Base-by-base conservation (phyloP, 2,329 filamentous ascomycete species). In the Nigrospora oryzae region DNA sequence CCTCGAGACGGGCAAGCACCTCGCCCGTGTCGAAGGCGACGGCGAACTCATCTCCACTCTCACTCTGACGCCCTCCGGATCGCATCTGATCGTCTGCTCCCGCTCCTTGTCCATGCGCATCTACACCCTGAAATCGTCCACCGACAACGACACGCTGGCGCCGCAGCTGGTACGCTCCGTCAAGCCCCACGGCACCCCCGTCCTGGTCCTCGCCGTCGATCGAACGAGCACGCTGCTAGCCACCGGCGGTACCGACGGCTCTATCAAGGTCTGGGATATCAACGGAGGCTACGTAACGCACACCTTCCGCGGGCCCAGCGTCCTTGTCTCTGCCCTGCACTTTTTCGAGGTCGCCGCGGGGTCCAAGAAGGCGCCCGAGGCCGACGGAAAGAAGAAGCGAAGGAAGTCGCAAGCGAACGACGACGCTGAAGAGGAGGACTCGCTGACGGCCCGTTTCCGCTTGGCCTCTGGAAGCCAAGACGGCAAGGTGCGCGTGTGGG, bases 251-350 rank as follows among this genome's bases (percentile, higher is more conserved):
- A 90, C 93, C 4, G 93, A 98, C 60, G 93, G 93, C 19, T 80
- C 86, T 1, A 87, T 97, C 56, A 98, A 98, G 64, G 84, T 98
- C 43, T 98, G 91, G 91, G 93, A 98, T 65, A 89, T 98, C 48
- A 74, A 76, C 41, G 88, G 84, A 38, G 93, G 93, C 17, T 97
- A 86, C 63, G 82, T 89, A 31, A 98, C 94, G 28, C 93, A 98
- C 65, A 95, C 89, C 1, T 95, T 98, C 64, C 86, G 91, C 54
- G 90, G 90, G 1, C 91, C 95, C 46, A 89, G 89, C 48, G 90
- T 93, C 11, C 77, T 98, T 17, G 80, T 98, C 5, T 95, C 93
- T 12, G 89, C 93, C 0, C 72, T 98, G 15, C 84, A 84, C 55
- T 97, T 98, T 65, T 98, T 97, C 62, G 84, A 95, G 58, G 72